Evolutionary conservation across 768 basidiomycete genomes (phyloP).

Genomic region (Rhizopogon vesiculosus): DNA sequence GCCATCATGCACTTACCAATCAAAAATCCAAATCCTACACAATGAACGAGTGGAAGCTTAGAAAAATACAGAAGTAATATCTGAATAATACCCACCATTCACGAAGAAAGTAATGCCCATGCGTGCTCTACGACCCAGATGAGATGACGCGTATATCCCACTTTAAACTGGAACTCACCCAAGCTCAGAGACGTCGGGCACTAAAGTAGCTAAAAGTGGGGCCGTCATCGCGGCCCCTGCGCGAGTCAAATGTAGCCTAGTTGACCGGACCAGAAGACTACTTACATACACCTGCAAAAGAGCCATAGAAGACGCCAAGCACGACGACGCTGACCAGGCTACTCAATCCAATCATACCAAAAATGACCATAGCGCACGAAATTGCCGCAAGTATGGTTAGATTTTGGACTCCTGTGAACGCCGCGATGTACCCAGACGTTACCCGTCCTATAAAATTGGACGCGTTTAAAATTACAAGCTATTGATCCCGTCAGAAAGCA

Average conservation of each 20-base stretch:
- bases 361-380: slow-evolving; percentile 30
- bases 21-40: slow-evolving; percentile 19
- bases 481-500: not conserved
- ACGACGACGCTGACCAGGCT: slow-evolving; percentile 29
- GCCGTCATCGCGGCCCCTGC: slow-evolving; percentile 23
- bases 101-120: slow-evolving; percentile 47
- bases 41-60: no score
- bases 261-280: not conserved
- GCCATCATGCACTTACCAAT: slow-evolving; percentile 15
- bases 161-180: slow-evolving; percentile 27
- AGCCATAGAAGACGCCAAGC: slow-evolving; percentile 38
- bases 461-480: slow-evolving; percentile 29
- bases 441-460: slow-evolving; percentile 26
- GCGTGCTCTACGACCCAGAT: slow-evolving; percentile 19
- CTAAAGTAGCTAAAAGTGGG: slow-evolving; percentile 39
- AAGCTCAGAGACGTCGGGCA: slow-evolving; percentile 42
- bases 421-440: slow-evolving; percentile 25
- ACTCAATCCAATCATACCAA: slow-evolving; percentile 34
- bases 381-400: slow-evolving; percentile 29
- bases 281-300: slow-evolving; percentile 36
- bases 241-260: no score
- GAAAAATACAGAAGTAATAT: not conserved
- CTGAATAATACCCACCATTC: slow-evolving; percentile 24
- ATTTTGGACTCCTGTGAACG: slow-evolving; percentile 37
- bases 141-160: not conserved